Conservation (phyloP, 2,329 filamentous ascomycete species). For the Paraconiothyrium brasiliense region DNA sequence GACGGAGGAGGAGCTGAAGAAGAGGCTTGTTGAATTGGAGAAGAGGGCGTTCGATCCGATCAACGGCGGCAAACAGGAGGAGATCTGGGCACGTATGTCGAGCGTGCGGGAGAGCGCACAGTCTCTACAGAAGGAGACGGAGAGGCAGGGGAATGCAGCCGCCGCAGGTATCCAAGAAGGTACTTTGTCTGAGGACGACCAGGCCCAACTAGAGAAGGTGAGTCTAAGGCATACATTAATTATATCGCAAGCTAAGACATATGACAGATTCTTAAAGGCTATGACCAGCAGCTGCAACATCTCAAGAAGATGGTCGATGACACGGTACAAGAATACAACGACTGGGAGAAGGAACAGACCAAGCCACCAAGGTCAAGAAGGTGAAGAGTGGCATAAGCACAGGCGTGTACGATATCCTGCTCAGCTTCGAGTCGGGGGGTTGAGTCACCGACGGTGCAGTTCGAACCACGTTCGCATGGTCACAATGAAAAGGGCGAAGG, state of each 20-base stretch:
- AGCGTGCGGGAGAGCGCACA: slow-evolving; percentile 77
- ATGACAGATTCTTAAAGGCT: slow-evolving; percentile 76
- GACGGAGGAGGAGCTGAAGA: slow-evolving; percentile 80
- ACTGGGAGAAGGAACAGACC: slow-evolving; percentile 57
- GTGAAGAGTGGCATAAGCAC: neutral
- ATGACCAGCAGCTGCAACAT: slow-evolving; percentile 80
- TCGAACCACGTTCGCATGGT: neutral
- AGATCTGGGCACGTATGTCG: slow-evolving; percentile 85
- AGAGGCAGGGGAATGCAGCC: slow-evolving; percentile 66
- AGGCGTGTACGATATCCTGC: slow-evolving; percentile 15
- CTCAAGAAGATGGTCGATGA: slow-evolving; percentile 72
- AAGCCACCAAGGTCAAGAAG: slow-evolving; percentile 29
- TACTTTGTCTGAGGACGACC: slow-evolving; percentile 73
- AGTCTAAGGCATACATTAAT: slow-evolving; percentile 31
- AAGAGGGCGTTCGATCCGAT: slow-evolving; percentile 77
- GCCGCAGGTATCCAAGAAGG: slow-evolving; percentile 57
- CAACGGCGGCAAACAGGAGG: slow-evolving; percentile 78
- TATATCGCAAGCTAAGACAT: slow-evolving; percentile 24
- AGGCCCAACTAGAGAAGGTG: slow-evolving; percentile 79
- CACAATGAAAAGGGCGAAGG: neutral
- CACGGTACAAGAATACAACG: slow-evolving; percentile 67
- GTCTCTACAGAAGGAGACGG: slow-evolving; percentile 76
- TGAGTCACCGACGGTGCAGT: neutral
- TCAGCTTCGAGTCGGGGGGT: neutral
- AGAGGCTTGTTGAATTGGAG: slow-evolving; percentile 75